Percentiles rank a stretch among this genome's conserved stretches.
These are phyloP conservation scores for Metschnikowia lachancei DNA, from an alignment of 805 yeast species.

Conservation along the genomic window DNA sequence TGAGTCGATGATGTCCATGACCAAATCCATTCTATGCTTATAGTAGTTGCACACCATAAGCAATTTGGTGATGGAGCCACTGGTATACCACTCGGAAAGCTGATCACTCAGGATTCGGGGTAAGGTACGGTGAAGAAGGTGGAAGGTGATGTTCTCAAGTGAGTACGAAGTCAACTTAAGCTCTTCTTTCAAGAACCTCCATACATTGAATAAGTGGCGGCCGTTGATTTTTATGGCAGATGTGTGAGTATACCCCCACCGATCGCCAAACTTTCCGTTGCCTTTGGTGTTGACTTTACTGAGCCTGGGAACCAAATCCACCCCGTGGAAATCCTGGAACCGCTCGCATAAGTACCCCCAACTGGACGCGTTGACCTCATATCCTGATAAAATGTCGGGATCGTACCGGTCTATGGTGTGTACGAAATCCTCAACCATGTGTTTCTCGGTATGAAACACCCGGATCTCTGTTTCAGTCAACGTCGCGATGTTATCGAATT, in stretches of 20 bases:
- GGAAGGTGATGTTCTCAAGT: constrained; percentile 71
- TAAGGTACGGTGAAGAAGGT: constrained; percentile 60
- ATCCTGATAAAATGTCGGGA: constrained; percentile 87
- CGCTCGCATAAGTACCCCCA: constrained; percentile 91
- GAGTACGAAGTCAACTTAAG: constrained; percentile 64
- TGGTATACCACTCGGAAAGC: constrained; percentile 40
- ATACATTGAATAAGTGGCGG: constrained; percentile 77
- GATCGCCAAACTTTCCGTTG: constrained; percentile 56
- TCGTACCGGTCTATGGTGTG: constrained; percentile 61
- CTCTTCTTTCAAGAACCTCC: constrained; percentile 73
- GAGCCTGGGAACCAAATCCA: constrained; percentile 55
- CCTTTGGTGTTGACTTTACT: constrained; percentile 55
- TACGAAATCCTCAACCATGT: constrained; percentile 55
- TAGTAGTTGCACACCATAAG: constrained; percentile 46
- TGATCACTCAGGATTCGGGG: constrained; percentile 57
- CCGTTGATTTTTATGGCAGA: constrained; percentile 71
- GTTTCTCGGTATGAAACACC: constrained; percentile 44
- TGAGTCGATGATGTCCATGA: constrained; percentile 48
- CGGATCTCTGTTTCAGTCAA: constrained; percentile 3
- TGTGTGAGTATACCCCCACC: constrained; percentile 82
- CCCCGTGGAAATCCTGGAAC: constrained; percentile 40
- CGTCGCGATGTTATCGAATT: constrained; percentile 6
- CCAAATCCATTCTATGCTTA: constrained; percentile 43
- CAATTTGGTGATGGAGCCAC: constrained; percentile 38
- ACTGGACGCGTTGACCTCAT: constrained; percentile 71